A percentile compares a stretch with the other conserved stretches of the same genome.
Conservation (phyloP, 208 protist genomes). For the Crithidia fasciculata region DNA sequence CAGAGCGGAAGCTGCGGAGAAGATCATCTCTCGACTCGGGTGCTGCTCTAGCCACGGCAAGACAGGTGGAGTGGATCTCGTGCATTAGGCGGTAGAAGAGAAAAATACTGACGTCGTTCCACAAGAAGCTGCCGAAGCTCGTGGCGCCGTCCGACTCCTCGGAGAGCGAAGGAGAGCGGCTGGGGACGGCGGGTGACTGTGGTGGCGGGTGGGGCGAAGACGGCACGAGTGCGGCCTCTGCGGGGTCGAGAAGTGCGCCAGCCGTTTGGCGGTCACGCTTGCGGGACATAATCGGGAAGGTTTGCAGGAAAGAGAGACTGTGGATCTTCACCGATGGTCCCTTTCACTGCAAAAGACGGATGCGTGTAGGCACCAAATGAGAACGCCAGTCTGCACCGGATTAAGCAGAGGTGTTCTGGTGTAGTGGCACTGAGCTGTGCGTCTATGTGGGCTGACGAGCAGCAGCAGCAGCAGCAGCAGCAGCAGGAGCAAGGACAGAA, state of each 20-base stretch:
- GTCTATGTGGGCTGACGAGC: too few relatives aligned
- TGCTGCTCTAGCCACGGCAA: slow-evolving; percentile 12
- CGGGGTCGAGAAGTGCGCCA: background rate
- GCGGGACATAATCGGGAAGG: slow-evolving; percentile 12
- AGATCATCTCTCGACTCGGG: background rate
- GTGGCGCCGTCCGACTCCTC: slow-evolving; percentile 9
- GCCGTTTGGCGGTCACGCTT: slow-evolving; percentile 14
- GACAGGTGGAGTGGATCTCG: slow-evolving; percentile 31
- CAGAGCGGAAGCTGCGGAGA: background rate
- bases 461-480: too few relatives aligned
- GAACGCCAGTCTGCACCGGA: too few relatives aligned
- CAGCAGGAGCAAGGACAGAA: too few relatives aligned
- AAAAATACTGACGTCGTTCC: slow-evolving; percentile 70
- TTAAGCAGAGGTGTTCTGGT: too few relatives aligned
- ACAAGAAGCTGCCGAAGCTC: slow-evolving; percentile 67
- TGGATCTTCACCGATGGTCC: too few relatives aligned
- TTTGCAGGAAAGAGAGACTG: too few relatives aligned
- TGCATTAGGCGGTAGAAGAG: slow-evolving; percentile 55
- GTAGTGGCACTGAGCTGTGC: too few relatives aligned
- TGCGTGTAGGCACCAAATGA: too few relatives aligned
- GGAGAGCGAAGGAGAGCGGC: slow-evolving; percentile 5
- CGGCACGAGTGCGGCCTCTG: background rate
- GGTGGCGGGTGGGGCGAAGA: too few relatives aligned
- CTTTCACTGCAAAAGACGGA: too few relatives aligned
- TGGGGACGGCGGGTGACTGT: background rate